Evolutionary conservation across 495 filamentous ascomycete genomes (phyloP).

Genomic region (Cercophora samala): DNA sequence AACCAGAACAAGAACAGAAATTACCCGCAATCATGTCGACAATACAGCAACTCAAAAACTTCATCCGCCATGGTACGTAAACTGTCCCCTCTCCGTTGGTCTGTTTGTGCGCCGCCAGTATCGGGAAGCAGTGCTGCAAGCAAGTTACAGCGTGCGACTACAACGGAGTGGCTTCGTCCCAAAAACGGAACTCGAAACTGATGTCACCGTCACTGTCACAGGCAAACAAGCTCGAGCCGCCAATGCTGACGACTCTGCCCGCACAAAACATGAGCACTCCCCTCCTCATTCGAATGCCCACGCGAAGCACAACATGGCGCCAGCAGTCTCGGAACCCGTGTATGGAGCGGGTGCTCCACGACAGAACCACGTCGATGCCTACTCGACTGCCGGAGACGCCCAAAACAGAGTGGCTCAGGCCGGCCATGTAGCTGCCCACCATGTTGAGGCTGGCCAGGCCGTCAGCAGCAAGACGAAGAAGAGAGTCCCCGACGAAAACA

Average conservation of each 20-base stretch:
- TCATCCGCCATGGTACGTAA: conserved; percentile 83
- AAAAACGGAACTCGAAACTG: conserved; percentile 22
- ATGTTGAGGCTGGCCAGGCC: conserved; percentile 38
- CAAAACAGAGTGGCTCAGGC: conserved; percentile 64
- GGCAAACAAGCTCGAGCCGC: conserved; percentile 80
- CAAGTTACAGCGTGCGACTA: neutral
- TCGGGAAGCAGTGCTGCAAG: neutral
- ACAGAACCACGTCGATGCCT: conserved; percentile 39
- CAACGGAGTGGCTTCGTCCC: neutral
- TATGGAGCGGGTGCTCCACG: conserved; percentile 15
- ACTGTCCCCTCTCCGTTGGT: conserved; percentile 3
- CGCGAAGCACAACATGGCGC: conserved; percentile 36
- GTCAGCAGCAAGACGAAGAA: conserved; percentile 39
- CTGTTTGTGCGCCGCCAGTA: neutral
- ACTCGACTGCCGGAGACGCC: conserved; percentile 57
- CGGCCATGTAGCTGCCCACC: conserved; percentile 56
- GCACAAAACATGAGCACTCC: conserved; percentile 52
- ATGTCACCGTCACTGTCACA: conserved; percentile 32
- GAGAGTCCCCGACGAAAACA: conserved; percentile 60
- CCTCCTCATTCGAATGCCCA: conserved; percentile 45
- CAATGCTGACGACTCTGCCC: conserved; percentile 54
- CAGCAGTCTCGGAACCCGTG: conserved; percentile 28
- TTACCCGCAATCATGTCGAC: conserved; percentile 60
- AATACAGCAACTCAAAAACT: conserved; percentile 82
- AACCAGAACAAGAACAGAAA: conserved; percentile 9